phyloP scores from a whole-genome alignment of 805 yeast genomes.

The Saccharomycopsis babjevae region DNA sequence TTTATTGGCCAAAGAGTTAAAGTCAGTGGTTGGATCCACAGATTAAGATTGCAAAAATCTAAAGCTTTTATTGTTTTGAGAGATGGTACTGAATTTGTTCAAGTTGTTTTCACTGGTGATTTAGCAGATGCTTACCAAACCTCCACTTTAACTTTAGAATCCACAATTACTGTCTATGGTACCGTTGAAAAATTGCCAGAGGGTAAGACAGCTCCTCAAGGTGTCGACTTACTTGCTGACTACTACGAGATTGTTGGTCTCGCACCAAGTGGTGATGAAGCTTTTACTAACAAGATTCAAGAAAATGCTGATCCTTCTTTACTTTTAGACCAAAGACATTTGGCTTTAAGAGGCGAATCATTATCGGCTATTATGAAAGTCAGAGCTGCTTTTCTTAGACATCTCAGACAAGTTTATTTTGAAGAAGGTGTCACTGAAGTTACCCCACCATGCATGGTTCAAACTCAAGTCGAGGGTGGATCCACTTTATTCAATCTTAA shows the following conservation, averaged over 20 bases:
- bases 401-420: constrained; percentile 66
- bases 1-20: constrained; percentile 59
- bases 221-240: constrained; percentile 87
- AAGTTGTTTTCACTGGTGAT: constrained; percentile 81
- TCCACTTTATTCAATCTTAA: constrained; percentile 86
- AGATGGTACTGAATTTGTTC: constrained; percentile 90
- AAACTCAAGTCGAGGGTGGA: constrained; percentile 99
- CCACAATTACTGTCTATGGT: constrained; percentile 76
- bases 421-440: constrained; percentile 80
- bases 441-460: constrained; percentile 99
- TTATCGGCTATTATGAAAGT: constrained; percentile 89
- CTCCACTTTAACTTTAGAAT: constrained; percentile 74
- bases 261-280: constrained; percentile 94
- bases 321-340: constrained; percentile 88
- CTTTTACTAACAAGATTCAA: constrained; percentile 88
- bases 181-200: constrained; percentile 76
- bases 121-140: constrained; percentile 87
- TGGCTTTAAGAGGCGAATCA: constrained; percentile 94
- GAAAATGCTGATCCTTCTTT: constrained; percentile 91
- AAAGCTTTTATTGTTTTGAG: constrained; percentile 83
- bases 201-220: constrained; percentile 96
- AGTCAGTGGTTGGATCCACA: constrained; percentile 93
- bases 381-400: constrained; percentile 65
- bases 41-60: constrained; percentile 88
- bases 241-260: constrained; percentile 81